Evolutionary conservation across 2,329 filamentous ascomycete genomes (phyloP).

Genomic region (Fusarium sp.): DNA sequence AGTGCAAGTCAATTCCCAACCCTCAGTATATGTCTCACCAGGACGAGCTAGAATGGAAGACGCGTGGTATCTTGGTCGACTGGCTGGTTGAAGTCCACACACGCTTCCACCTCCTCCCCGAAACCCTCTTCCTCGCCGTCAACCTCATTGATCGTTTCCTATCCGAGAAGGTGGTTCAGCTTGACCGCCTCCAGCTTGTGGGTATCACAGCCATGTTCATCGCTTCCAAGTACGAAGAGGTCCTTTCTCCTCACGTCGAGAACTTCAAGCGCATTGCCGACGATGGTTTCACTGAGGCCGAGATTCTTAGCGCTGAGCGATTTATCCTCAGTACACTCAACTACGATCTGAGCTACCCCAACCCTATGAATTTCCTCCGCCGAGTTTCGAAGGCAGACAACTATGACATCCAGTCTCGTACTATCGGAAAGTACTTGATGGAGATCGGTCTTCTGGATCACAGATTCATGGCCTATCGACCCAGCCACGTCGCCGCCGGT

Average conservation of each 20-base stretch:
- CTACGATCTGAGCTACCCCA: conserved; percentile 98
- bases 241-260: conserved; percentile 94
- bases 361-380: conserved; percentile 99
- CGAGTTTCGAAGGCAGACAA: conserved; percentile 99
- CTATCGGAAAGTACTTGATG: conserved; percentile 96
- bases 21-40: conserved; percentile 96
- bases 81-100: conserved; percentile 99
- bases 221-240: conserved; percentile 98
- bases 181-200: conserved; percentile 95
- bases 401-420: conserved; percentile 98
- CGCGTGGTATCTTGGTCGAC: conserved; percentile 95
- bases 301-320: conserved; percentile 97
- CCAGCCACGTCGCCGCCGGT: conserved; percentile 90
- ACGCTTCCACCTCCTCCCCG: conserved; percentile 92
- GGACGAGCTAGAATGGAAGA: conserved; percentile 97
- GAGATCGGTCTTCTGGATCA: conserved; percentile 97
- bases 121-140: conserved; percentile 95
- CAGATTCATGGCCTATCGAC: conserved; percentile 89
- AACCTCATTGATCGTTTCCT: conserved; percentile 99
- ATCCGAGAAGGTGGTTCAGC: conserved; percentile 92
- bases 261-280: conserved; percentile 98
- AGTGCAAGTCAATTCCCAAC: conserved; percentile 84
- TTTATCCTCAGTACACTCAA: conserved; percentile 91
- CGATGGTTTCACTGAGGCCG: conserved; percentile 93
- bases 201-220: conserved; percentile 99